Evolutionary conservation across 192 early-diverging fungal species (phyloP).

Genomic region (Coemansia sp.): DNA sequence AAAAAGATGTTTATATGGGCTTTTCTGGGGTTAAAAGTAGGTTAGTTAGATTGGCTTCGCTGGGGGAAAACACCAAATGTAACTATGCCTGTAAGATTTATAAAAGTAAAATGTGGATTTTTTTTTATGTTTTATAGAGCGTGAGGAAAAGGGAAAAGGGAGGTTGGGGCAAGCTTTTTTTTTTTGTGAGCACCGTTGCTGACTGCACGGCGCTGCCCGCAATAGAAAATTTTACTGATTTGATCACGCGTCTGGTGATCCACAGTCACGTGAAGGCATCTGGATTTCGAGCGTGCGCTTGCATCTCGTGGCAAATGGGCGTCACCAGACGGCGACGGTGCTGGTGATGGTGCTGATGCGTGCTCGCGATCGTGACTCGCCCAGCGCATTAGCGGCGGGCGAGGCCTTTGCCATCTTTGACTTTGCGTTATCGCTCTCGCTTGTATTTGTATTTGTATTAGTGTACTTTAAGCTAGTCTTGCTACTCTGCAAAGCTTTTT

Average conservation of each 20-base stretch:
- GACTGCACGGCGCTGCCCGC: neutral
- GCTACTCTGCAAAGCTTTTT: neutral
- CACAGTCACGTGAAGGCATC: conserved; percentile 6
- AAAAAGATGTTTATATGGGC: conserved; percentile 29
- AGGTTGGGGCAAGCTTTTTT: neutral
- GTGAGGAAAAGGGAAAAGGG: conserved; percentile 13
- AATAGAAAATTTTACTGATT: neutral
- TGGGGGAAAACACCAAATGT: conserved; percentile 32
- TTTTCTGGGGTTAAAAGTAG: conserved; percentile 37
- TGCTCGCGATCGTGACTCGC: neutral
- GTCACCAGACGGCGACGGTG: neutral
- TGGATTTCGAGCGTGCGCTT: no score
- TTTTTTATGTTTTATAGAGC: conserved; percentile 35
- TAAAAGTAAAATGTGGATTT: conserved; percentile 23
- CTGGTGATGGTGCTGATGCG: neutral
- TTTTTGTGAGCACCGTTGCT: neutral
- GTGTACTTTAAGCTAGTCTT: neutral
- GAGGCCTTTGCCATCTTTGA: no score
- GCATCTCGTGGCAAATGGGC: neutral
- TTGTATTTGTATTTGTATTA: neutral
- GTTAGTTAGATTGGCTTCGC: conserved; percentile 45
- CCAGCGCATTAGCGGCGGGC: neutral
- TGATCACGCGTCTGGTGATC: conserved; percentile 5
- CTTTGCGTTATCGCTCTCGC: neutral
- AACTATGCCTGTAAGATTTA: conserved; percentile 39